phyloP scores from a whole-genome alignment of 495 filamentous ascomycete species.

The Aspergillus olivimuriae region DNA sequence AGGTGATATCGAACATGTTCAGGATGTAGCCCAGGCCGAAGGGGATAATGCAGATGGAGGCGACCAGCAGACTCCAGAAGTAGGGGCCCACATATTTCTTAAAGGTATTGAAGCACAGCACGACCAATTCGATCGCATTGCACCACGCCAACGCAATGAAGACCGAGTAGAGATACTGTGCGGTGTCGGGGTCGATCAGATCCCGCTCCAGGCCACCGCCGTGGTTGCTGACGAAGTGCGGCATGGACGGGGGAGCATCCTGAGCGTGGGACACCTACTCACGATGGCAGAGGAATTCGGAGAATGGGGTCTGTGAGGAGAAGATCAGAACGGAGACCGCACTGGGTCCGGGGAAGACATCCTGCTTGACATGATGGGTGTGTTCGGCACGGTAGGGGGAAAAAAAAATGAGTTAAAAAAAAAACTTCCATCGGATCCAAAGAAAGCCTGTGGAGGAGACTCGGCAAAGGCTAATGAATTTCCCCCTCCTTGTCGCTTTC shows the following conservation, averaged over 20 bases:
- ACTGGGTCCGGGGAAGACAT: too few species aligned
- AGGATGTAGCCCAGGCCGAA: slow-evolving; percentile 49
- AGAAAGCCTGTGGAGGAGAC: too few species aligned
- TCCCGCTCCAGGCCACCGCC: slow-evolving; percentile 1
- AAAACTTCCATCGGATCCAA: too few species aligned
- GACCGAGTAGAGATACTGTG: slow-evolving; percentile 14
- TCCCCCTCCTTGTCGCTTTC: too few species aligned
- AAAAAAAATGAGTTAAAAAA: too few species aligned
- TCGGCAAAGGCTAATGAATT: too few species aligned
- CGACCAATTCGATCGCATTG: slow-evolving; percentile 42
- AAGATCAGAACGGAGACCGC: too few species aligned
- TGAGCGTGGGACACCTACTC: background rate
- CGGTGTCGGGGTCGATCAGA: background rate
- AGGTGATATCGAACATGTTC: slow-evolving; percentile 38
- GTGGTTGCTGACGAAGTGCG: background rate
- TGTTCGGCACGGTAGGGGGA: too few species aligned
- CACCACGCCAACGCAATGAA: slow-evolving; percentile 43
- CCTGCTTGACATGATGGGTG: too few species aligned
- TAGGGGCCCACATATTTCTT: slow-evolving; percentile 43
- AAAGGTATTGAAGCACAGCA: slow-evolving; percentile 45
- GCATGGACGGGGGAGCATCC: background rate
- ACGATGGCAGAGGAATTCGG: background rate
- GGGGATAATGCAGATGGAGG: slow-evolving; percentile 45
- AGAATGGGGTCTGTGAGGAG: too few species aligned
- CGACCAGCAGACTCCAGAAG: slow-evolving; percentile 48